Evolutionary conservation across 2,329 filamentous ascomycete species (phyloP).

Genomic region (Onygenales sp.): DNA sequence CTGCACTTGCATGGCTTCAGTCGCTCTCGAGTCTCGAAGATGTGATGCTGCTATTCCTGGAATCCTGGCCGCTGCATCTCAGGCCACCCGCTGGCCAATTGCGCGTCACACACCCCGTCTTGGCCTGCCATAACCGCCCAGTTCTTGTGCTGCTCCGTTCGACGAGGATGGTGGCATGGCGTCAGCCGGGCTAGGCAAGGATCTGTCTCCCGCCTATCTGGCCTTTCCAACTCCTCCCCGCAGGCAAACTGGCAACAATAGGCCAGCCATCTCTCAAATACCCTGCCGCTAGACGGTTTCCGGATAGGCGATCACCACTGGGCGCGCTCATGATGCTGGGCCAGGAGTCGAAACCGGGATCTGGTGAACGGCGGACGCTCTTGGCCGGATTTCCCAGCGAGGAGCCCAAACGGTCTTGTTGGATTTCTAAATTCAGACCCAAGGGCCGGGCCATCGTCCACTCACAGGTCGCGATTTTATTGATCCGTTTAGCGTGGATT

Average conservation of each 20-base stretch:
- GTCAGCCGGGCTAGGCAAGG: not conserved
- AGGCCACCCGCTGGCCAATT: not conserved
- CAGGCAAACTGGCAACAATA: not conserved
- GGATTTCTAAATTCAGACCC: constrained; percentile 2
- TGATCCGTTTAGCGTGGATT: not conserved
- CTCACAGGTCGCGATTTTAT: not conserved
- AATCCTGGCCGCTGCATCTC: not conserved
- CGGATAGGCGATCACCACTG: not conserved
- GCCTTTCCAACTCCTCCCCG: not conserved
- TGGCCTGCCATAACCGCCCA: not conserved
- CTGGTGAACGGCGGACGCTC: not conserved
- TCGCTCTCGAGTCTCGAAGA: not conserved
- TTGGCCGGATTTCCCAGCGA: not conserved
- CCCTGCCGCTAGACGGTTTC: not conserved
- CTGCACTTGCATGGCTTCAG: not conserved
- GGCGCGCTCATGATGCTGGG: too few relatives aligned
- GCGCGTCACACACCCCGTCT: not conserved
- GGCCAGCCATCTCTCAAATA: not conserved
- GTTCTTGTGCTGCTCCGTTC: not conserved
- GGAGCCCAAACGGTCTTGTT: not conserved
- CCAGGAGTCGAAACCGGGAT: not conserved
- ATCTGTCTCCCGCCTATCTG: not conserved
- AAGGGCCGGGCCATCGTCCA: not conserved
- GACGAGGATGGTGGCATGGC: not conserved
- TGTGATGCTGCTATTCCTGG: not conserved